Evolutionary conservation across 106 monocot genomes (phyloP), one percentile per base, ranked within the genome.

Genomic region (Acorus gramineus): DNA sequence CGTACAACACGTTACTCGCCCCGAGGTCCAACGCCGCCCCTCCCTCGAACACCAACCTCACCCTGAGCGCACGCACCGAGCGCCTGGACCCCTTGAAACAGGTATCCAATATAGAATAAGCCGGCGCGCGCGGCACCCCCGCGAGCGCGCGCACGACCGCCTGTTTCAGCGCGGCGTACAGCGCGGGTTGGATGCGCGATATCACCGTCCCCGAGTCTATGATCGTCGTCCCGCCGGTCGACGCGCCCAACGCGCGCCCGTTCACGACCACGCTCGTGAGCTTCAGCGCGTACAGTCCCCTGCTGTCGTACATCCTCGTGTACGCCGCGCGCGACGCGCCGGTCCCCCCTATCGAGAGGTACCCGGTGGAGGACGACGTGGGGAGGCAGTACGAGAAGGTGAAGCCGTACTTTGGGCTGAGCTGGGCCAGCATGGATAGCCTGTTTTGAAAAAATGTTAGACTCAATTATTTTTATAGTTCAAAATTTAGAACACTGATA

Each of bases 371-470:
- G 42, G 86, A 46, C 2, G 71, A 49, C 2, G 86, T 75, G 14
- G 95, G 95, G 49, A 95, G 95, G 79, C 95, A 95, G 74, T 95
- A 95, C 56, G 86, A 78, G 86, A 95, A 95, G 49, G 86, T 53
- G 63, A 70, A 49, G 13, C 86, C 84, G 6, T 59, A 44, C 9
- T 42, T 74, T 0, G 79, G 53, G 0, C 78, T 59, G 11, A 87
- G 46, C 52, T 95, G 95, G 57, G 70, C 66, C 6, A 85, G 68
- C 53, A 95, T 49, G 28, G 95, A 95, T 14, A 95, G 74, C 52
- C 69, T 72, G 76, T 28, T 28, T 28, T 28, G 1, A 28, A 28
- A 28, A 28, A 28, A 28, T 28, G 28, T 0, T 28, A 28, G 28
- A 28, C 28, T 28, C 28, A 28, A 28, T 0, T 28, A 0, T 0